These are phyloP conservation scores for Medicago ruthenica DNA, from an alignment of 306 rosid species.

Conservation along the genomic window DNA sequence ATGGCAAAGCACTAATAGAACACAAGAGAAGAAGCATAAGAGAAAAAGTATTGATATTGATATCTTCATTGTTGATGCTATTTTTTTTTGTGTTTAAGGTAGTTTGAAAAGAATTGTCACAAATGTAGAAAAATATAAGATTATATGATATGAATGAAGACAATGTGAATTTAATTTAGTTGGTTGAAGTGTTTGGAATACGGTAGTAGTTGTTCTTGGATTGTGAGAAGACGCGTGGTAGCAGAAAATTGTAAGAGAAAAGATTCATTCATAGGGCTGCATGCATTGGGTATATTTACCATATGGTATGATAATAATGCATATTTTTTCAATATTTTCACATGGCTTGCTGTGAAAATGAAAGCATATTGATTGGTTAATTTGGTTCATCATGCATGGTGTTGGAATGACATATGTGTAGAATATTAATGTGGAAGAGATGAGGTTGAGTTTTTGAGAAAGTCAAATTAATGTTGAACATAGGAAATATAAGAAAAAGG, in stretches of 20 bases:
- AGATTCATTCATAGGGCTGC: not conserved
- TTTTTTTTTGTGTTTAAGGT: conserved; percentile 16
- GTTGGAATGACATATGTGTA: not conserved
- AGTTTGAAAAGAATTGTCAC: not conserved
- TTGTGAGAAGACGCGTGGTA: conserved; percentile 13
- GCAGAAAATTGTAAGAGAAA: conserved; percentile 8
- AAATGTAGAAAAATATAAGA: not conserved
- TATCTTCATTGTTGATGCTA: conserved; percentile 17
- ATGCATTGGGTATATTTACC: not conserved
- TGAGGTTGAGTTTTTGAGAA: conserved; percentile 15
- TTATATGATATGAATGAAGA: not conserved
- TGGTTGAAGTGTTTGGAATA: conserved; percentile 7
- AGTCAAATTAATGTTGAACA: conserved; percentile 36
- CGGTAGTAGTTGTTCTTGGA: conserved; percentile 8
- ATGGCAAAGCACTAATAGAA: conserved; percentile 36
- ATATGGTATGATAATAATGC: not conserved
- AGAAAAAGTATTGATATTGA: conserved; percentile 32
- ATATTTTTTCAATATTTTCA: not conserved
- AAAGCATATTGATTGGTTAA: not conserved
- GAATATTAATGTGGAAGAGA: conserved; percentile 31
- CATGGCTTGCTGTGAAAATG: not conserved
- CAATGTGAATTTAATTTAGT: not conserved
- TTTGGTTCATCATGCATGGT: not conserved
- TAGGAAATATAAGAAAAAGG: conserved; percentile 27
- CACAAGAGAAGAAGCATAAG: conserved; percentile 33